phyloP scores from a whole-genome alignment of 257 asterid species.

The Petunia secreta region DNA sequence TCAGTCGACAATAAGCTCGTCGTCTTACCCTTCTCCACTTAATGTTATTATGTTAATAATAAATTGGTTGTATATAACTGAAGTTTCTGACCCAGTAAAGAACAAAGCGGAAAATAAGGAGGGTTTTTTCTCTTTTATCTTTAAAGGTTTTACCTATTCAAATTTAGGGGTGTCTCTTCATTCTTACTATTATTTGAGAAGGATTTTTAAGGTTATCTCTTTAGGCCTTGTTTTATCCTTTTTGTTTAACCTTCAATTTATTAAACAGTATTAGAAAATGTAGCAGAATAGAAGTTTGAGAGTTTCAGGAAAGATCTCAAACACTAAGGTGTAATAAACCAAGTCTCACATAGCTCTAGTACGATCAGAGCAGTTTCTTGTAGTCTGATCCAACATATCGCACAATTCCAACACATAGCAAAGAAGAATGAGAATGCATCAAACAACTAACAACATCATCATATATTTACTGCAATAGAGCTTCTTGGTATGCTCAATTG shows the following conservation, averaged over 20 bases:
- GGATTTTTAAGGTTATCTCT: neutral
- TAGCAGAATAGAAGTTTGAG: neutral
- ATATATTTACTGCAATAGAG: slow-evolving; percentile 14
- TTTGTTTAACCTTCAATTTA: neutral
- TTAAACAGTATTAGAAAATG: neutral
- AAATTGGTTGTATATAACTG: neutral
- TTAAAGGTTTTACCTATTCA: neutral
- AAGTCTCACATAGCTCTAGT: neutral
- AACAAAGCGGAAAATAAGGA: neutral
- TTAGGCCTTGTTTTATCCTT: neutral
- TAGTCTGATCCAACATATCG: neutral
- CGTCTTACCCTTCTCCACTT: neutral
- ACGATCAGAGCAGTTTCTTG: slow-evolving; percentile 16
- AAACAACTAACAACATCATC: neutral
- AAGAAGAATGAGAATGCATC: slow-evolving; percentile 16
- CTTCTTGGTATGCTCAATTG: neutral
- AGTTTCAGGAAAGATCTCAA: slow-evolving; percentile 1
- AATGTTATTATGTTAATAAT: neutral
- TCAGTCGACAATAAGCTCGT: neutral
- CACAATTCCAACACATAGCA: slow-evolving; percentile 18
- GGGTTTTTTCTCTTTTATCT: neutral
- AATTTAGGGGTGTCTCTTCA: neutral
- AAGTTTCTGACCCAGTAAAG: neutral
- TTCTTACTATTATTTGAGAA: neutral
- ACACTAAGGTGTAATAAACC: neutral